Conservation (phyloP, 1,139 yeast genomes). For the Candida sp. region DNA sequence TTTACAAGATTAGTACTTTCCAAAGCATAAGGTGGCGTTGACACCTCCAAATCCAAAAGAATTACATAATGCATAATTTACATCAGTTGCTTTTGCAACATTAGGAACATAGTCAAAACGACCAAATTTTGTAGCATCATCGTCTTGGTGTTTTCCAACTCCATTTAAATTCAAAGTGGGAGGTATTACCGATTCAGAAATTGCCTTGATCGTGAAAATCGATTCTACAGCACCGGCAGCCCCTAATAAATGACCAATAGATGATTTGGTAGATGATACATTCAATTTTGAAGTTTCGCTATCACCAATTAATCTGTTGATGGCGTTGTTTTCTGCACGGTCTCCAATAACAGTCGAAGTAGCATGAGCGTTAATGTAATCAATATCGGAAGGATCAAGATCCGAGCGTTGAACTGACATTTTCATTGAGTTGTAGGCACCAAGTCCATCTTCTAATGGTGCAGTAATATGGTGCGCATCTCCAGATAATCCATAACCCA, state of each 20-base stretch:
- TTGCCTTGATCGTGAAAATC: slow-evolving; percentile 69
- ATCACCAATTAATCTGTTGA: slow-evolving; percentile 46
- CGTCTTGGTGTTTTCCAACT: slow-evolving; percentile 46
- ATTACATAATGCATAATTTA: slow-evolving; percentile 71
- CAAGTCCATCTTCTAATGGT: slow-evolving; percentile 78
- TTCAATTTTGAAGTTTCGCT: slow-evolving; percentile 22
- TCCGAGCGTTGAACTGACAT: slow-evolving; percentile 60
- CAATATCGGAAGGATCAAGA: slow-evolving; percentile 45
- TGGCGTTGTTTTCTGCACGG: slow-evolving; percentile 79
- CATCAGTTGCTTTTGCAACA: slow-evolving; percentile 30
- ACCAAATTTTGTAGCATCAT: slow-evolving; percentile 35
- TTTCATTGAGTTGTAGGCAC: slow-evolving; percentile 82
- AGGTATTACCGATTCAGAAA: slow-evolving; percentile 59
- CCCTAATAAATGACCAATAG: slow-evolving; percentile 91
- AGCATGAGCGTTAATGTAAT: slow-evolving; percentile 94
- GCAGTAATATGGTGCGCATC: slow-evolving; percentile 95
- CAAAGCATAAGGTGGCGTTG: slow-evolving; percentile 57
- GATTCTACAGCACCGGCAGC: slow-evolving; percentile 97
- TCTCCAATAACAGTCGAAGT: slow-evolving; percentile 93
- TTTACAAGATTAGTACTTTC: slow-evolving; percentile 9
- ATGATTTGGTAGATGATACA: slow-evolving; percentile 85
- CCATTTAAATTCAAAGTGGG: slow-evolving; percentile 73
- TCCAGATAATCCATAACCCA: slow-evolving; percentile 88
- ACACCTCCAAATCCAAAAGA: slow-evolving; percentile 99
- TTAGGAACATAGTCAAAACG: slow-evolving; percentile 61